phyloP scores from a whole-genome alignment of 306 rosid species.

The Carpinus viminea region DNA sequence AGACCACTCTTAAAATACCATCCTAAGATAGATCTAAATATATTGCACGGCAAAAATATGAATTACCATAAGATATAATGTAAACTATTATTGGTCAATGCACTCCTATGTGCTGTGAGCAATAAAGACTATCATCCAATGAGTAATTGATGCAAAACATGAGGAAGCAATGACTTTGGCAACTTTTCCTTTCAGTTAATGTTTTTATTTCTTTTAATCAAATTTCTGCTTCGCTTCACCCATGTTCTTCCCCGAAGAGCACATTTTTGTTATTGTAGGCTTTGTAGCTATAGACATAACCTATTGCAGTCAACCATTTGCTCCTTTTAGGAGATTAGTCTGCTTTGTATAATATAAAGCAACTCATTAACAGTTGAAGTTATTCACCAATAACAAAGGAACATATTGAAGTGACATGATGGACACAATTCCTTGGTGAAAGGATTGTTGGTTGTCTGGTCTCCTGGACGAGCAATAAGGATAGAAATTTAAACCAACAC shows the following conservation, averaged over 20 bases:
- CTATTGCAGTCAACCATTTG: not conserved
- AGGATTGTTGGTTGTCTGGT: not conserved
- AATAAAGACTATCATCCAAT: not conserved
- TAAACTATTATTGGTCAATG: not conserved
- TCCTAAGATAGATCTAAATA: not conserved
- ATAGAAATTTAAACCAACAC: not conserved
- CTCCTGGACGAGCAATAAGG: not conserved
- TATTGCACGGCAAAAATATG: not conserved
- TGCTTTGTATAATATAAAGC: not conserved
- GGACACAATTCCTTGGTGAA: not conserved
- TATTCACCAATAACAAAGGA: not conserved
- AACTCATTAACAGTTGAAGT: not conserved
- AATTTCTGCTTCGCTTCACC: too few species aligned
- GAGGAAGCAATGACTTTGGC: too few species aligned
- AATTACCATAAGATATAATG: not conserved
- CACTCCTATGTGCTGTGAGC: not conserved
- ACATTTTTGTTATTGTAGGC: too few species aligned
- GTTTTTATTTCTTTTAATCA: too few species aligned
- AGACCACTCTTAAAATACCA: not conserved
- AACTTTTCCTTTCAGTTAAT: too few species aligned
- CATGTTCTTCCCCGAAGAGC: too few species aligned
- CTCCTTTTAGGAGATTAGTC: not conserved
- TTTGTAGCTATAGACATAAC: not conserved
- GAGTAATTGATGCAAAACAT: too few species aligned
- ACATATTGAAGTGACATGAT: not conserved